Evolutionary conservation across 345 rosid species (phyloP).

Genomic region (Passiflora organensis): DNA sequence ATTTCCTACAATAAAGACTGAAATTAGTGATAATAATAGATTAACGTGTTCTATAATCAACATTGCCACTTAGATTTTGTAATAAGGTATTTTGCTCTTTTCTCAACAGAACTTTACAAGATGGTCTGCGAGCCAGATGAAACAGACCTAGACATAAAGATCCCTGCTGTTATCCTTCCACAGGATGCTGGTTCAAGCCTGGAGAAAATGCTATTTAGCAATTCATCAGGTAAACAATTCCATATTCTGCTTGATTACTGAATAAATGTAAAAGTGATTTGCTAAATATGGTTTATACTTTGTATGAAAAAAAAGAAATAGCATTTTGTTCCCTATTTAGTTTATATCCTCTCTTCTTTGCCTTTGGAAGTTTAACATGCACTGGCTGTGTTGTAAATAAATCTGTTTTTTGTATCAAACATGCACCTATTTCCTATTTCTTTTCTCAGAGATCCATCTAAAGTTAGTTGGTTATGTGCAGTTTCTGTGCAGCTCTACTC

Average conservation of each 20-base stretch:
- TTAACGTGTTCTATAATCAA: not conserved
- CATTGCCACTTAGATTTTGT: not conserved
- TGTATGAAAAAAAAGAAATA: no score
- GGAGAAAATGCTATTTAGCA: constrained; percentile 52
- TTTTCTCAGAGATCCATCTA: constrained; percentile 2
- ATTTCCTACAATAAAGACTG: not conserved
- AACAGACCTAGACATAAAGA: constrained; percentile 79
- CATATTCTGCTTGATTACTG: not conserved
- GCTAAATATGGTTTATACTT: no score
- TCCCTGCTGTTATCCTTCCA: constrained; percentile 94
- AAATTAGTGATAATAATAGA: not conserved
- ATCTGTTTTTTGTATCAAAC: not conserved
- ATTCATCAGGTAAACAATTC: constrained; percentile 53
- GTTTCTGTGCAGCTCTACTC: constrained; percentile 94
- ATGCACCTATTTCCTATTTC: not conserved
- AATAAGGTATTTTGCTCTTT: not conserved
- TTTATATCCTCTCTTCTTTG: not conserved
- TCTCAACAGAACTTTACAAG: constrained; percentile 77
- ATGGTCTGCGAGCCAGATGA: constrained; percentile 99
- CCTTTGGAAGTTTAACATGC: not conserved
- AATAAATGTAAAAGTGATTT: not conserved
- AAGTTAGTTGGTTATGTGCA: constrained; percentile 27
- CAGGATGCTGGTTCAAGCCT: constrained; percentile 90
- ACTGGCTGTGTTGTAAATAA: not conserved
- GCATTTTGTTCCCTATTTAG: not conserved